Evolutionary conservation across 164 flowering plant species (phyloP).

Genomic region (Piper betle): DNA sequence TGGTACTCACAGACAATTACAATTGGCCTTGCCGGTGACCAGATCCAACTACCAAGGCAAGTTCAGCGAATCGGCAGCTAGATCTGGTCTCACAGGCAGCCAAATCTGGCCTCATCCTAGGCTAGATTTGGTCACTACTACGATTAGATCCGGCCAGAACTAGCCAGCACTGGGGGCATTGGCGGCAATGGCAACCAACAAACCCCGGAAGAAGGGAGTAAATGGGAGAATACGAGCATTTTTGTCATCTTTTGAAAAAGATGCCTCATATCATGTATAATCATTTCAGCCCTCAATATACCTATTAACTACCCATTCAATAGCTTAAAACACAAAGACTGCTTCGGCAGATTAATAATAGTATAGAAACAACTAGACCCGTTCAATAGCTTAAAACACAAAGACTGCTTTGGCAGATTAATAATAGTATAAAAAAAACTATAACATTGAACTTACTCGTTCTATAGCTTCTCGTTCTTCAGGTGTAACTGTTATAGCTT

Average conservation of each 20-base stretch:
- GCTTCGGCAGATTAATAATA: neutral
- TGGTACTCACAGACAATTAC: no score
- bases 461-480: conserved; percentile 88
- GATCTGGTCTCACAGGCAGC: no score
- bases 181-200: no score
- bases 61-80: no score
- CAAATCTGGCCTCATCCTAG: no score
- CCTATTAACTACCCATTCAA: neutral
- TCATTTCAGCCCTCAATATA: neutral
- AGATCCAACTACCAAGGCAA: no score
- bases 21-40: no score
- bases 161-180: no score
- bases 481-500: conserved; percentile 65
- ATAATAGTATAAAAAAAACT: neutral
- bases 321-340: neutral
- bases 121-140: no score
- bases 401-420: neutral
- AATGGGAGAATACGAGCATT: neutral
- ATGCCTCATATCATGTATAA: neutral
- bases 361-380: no score
- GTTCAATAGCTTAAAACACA: conserved; percentile 31
- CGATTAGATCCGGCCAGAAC: no score
- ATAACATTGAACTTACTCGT: conserved; percentile 46
- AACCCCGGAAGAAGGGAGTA: neutral
- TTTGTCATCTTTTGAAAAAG: neutral